Evolutionary conservation across 345 rosid species (phyloP), one percentile per base, ranked within the genome.

Genomic region (Linum trigynum): DNA sequence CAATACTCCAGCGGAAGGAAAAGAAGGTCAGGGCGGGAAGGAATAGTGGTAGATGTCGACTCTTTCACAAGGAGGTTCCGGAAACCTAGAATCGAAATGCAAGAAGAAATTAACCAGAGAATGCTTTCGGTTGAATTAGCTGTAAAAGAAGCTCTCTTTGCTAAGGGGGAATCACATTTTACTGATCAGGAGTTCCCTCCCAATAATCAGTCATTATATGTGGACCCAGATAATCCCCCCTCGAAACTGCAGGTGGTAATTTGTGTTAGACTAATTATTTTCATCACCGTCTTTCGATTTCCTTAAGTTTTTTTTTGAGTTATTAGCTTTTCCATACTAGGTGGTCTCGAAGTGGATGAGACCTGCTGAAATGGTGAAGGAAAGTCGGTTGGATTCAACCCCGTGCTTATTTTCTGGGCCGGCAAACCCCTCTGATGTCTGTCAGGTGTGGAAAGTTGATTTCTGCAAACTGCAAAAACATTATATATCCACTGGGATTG

Each of bases 181-280:
- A 95, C 99, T 40, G 99, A 95, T 72, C 95, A 87, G 71, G 99
- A 95, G 76, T 95, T 95, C 77, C 99, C 99, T 75, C 99, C 99
- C 39, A 81, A 77, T 79, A 91, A 89, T 79, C 89, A 82, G 71
- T 95, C 99, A 59, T 80, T 95, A 67, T 95, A 80, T 74, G 64
- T 95, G 67, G 99, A 95, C 77, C 84, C 95, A 36, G 81, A 59
- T 40, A 86, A 87, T 37, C 96, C 97, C 66, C 86, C 99, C 70
- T 64, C 85, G 37, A 95, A 95, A 77, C 76, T 95, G 85, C 97
- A 91, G 90, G 99, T 90, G 58, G 45, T 61, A 76, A 75, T 72
- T 67, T 59, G 35, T 66, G 68, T 45, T 17, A 14, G 57, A 23
- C 43, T 62, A 61, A 55, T 57, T 63, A 43, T 63, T 59, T 2